Base-by-base conservation (phyloP, 495 filamentous ascomycete species). In the Xylaria castorea region DNA sequence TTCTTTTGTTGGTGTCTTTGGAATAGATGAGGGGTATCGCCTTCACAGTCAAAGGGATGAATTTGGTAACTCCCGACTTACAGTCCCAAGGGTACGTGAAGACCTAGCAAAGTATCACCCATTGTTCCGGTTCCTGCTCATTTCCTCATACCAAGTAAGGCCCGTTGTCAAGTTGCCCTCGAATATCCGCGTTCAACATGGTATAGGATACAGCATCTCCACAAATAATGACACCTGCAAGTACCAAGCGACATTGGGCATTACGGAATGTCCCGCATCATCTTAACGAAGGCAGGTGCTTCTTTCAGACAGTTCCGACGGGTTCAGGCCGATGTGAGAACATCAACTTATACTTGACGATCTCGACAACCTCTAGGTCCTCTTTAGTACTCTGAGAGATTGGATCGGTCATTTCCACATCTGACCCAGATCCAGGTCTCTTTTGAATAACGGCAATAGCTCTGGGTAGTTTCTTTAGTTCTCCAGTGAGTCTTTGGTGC, bases 291-390 rank as follows among this genome's bases (percentile, higher is more conserved):
- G 48, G 20, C 38, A 60, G 6, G 25, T 51, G 51, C 32, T 64
- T 51, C 27, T 51, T 50, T 68, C 53, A 72, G 18, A 66, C 64
- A 63, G 20, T 80, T 62, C 81, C 81, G 50, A 98, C 97, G 69
- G 96, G 96, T 82, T 99, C 96, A 44, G 96, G 96, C 64, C 96
- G 85, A 76, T 84, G 85, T 71, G 92, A 92, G 83, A 99, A 99
- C 20, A 98, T 81, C 67, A 99, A 80, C 84, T 98, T 98, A 76
- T 90, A 95, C 80, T 90, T 91, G 61, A 99, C 88, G 73, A 99
- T 89, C 80, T 98, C 95, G 71, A 93, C 89, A 74, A 99, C 89
- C 76, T 87, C 84, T 40, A 88, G 68, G 32, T 85, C 83, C 65
- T 83, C 83, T 18, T 53, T 50, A 0, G 55, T 75, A 66, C 63